These are phyloP conservation scores for Epichloe coenophiala DNA, from an alignment of 2,329 filamentous ascomycete species.

Conservation along the genomic window DNA sequence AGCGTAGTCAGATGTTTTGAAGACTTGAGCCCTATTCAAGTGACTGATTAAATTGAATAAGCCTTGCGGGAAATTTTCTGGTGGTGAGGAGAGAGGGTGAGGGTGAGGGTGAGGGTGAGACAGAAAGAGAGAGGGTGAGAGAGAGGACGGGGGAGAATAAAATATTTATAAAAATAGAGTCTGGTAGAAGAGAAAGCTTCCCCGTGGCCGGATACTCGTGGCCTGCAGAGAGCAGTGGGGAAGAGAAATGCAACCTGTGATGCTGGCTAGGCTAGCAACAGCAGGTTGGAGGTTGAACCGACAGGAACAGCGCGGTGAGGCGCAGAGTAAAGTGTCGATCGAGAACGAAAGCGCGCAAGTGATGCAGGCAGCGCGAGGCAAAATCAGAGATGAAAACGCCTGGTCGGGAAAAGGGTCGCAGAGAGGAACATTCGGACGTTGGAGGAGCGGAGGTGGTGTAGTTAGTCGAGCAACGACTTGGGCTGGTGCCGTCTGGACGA, in stretches of 20 bases:
- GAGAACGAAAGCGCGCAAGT: neutral
- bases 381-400: neutral
- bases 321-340: neutral
- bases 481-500: neutral
- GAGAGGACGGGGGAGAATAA: neutral
- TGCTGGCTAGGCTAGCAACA: neutral
- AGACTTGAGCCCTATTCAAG: neutral
- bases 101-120: too few relatives aligned
- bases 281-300: neutral
- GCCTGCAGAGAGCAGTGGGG: slow-evolving; percentile 1
- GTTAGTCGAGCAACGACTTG: neutral
- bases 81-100: neutral
- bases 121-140: too few relatives aligned
- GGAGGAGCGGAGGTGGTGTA: neutral
- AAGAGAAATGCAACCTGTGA: neutral
- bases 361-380: neutral
- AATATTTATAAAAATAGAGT: neutral
- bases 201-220: neutral
- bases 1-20: neutral
- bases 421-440: neutral
- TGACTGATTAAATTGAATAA: neutral
- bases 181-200: neutral
- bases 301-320: neutral
- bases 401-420: neutral
- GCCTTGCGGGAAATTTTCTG: neutral